Evolutionary conservation across 129 eudicot species (phyloP), one percentile per base, ranked within the genome.

Genomic region (Centrapalus pauciflorus): DNA sequence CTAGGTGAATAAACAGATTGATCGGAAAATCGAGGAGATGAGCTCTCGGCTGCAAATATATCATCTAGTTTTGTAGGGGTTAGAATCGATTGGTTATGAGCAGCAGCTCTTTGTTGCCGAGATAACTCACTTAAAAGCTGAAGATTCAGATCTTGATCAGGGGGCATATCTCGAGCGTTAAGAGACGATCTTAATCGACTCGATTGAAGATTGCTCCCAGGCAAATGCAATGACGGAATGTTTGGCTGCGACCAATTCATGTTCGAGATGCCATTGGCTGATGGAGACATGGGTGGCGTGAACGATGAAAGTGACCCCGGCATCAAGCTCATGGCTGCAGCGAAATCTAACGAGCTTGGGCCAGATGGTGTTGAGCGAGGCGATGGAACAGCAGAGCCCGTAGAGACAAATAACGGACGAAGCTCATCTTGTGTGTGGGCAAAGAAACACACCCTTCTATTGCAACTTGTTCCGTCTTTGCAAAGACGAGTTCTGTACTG

Each of bases 261-360:
- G 68, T 70, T 76, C 10, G 82, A 59, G 63, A 84, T 78, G 43
- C 84, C 82, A 17, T 77, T 81, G 6, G 55, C 79, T 10, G 87
- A 67, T 14, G 97, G 97, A 0, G 97, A 90, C 87, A 90, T 79
- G 21, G 97, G 95, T 6, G 89, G 85, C 0, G 89, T 90, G 63
- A 77, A 90, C 0, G 95, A 79, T 25, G 95, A 82, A 33, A 89
- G 84, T 0, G 86, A 76, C 12, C 83, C 82, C 0, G 90, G 83
- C 61, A 90, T 40, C 61, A 84, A 52, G 71, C 79, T 86, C 95
- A 90, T 81, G 12, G 90, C 82, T 23, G 85, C 94, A 30, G 97
- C 90, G 17, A 82, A 82, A 79, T 90, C 97, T 76, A 87, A 76
- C 0, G 85, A 72, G 71, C 38, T 76, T 1, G 80, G 72, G 37